phyloP scores from a whole-genome alignment of 768 basidiomycete genomes.

The Termitomyces sp. region DNA sequence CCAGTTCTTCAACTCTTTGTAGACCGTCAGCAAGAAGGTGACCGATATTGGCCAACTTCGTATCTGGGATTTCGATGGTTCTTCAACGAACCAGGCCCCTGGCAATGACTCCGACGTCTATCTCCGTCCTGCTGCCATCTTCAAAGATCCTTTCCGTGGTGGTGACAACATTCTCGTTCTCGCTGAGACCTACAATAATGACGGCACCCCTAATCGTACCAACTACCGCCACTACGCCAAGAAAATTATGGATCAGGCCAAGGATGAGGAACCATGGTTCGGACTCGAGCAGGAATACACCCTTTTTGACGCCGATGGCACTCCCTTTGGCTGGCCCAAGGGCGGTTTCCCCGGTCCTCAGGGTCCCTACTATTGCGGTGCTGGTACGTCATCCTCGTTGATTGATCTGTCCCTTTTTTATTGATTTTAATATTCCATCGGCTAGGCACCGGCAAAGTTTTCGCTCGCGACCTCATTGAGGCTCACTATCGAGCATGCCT shows the following conservation, averaged over 20 bases:
- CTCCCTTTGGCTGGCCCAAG: conserved; percentile 95
- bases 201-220: conserved; percentile 95
- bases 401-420: not conserved
- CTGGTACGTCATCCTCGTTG: conserved; percentile 65
- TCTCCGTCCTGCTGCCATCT: conserved; percentile 94
- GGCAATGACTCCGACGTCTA: conserved; percentile 96
- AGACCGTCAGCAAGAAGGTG: conserved; percentile 88
- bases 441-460: conserved; percentile 92
- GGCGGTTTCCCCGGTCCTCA: conserved; percentile 99
- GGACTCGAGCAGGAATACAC: conserved; percentile 99
- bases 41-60: conserved; percentile 89
- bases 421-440: not conserved
- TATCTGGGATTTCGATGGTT: conserved; percentile 99
- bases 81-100: conserved; percentile 95
- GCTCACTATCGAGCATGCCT: conserved; percentile 98
- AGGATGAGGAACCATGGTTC: conserved; percentile 86
- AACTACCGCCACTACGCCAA: conserved; percentile 93
- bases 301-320: conserved; percentile 88
- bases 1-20: conserved; percentile 10
- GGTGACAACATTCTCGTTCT: conserved; percentile 98
- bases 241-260: conserved; percentile 94
- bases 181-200: conserved; percentile 97
- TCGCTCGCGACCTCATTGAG: conserved; percentile 97
- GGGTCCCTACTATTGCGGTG: conserved; percentile 99
- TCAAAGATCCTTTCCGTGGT: conserved; percentile 99